Conservation (phyloP, 306 rosid species). For the Adenanthera pavonina region DNA sequence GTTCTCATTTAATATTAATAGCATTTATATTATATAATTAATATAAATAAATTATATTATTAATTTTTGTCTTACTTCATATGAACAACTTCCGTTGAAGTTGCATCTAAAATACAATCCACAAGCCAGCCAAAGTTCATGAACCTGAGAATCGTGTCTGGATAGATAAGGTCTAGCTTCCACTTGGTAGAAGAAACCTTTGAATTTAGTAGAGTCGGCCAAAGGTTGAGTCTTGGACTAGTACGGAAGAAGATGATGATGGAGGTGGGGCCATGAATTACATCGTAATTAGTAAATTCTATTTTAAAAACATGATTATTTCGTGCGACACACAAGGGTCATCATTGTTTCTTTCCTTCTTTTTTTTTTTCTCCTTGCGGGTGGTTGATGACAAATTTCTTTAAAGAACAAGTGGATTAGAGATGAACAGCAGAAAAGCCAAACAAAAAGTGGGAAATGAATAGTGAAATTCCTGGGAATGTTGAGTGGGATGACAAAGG, state of each 20-base stretch:
- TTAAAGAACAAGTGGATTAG: not conserved
- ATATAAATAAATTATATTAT: too few species aligned
- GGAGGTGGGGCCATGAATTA: not conserved
- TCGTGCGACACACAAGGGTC: not conserved
- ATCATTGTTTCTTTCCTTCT: not conserved
- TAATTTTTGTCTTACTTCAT: not conserved
- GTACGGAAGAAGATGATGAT: not conserved
- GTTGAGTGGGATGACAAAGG: slow-evolving; percentile 2
- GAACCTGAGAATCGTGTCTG: not conserved
- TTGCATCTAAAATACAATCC: not conserved
- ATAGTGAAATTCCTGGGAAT: slow-evolving; percentile 46
- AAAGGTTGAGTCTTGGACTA: not conserved
- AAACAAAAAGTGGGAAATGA: not conserved
- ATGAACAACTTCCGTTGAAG: slow-evolving; percentile 12
- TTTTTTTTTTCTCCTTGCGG: not conserved
- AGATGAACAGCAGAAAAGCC: not conserved
- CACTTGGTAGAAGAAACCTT: not conserved
- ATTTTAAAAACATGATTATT: too few species aligned
- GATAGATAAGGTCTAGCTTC: not conserved
- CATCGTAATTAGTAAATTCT: too few species aligned
- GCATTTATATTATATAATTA: too few species aligned
- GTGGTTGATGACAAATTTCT: not conserved
- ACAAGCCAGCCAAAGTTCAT: slow-evolving; percentile 23
- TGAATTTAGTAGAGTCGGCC: not conserved
- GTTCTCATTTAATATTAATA: too few species aligned